Evolutionary conservation across 2,329 filamentous ascomycete species (phyloP).

Genomic region (Pestalotiopsis sp.): DNA sequence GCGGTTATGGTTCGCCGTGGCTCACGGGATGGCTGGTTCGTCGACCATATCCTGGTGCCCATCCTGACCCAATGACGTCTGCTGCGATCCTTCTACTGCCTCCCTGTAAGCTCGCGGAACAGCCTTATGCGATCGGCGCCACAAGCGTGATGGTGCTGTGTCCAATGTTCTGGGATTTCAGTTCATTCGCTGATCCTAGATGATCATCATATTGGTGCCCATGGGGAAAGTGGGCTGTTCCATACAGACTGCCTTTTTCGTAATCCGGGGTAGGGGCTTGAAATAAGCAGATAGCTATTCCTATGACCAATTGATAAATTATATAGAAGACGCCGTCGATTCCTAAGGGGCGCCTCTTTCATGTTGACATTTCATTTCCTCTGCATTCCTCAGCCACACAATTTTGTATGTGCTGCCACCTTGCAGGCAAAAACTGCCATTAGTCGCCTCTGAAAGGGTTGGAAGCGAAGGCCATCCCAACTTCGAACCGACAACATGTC

Average conservation of each 20-base stretch:
- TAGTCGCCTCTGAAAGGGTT: not conserved
- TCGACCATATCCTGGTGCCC: not conserved
- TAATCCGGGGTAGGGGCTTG: not conserved
- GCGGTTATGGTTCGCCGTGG: not conserved
- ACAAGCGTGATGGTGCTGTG: not conserved
- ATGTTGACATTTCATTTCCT: not conserved
- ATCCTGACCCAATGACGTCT: conserved; percentile 9
- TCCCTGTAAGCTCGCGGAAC: not conserved
- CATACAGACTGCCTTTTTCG: not conserved
- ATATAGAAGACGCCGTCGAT: not conserved
- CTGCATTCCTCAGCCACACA: not conserved
- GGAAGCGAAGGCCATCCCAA: not conserved
- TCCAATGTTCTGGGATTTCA: not conserved
- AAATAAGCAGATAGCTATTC: not conserved
- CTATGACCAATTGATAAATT: not conserved
- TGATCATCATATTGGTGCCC: conserved; percentile 6
- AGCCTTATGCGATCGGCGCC: not conserved
- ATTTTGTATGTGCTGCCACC: not conserved
- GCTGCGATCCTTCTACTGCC: conserved; percentile 2
- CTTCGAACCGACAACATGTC: not conserved
- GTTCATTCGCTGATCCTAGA: not conserved
- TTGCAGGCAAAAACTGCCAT: not conserved
- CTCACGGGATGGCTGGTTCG: not conserved
- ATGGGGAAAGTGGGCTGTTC: not conserved
- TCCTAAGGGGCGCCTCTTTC: not conserved